Percentiles rank a stretch among this genome's conserved stretches.
Evolutionary conservation across 202 grass and related monocot genomes (phyloP).

Genomic region (Carex arenaria): DNA sequence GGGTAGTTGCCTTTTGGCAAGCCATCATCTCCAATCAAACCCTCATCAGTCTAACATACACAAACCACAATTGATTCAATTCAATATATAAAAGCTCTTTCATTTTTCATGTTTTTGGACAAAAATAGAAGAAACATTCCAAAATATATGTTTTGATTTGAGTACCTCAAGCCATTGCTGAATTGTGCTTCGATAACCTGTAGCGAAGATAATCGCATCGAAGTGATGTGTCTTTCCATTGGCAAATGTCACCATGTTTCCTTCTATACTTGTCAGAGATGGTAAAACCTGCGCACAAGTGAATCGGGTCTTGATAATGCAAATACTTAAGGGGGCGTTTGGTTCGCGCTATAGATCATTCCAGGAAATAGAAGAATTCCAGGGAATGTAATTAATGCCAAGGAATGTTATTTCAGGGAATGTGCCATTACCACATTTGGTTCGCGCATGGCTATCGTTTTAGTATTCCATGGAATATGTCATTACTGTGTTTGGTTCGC

Average conservation of each 20-base stretch:
- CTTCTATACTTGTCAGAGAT: slow-evolving; percentile 31
- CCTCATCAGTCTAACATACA: slow-evolving; percentile 38
- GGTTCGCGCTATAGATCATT: no score
- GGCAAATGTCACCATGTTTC: slow-evolving; percentile 48
- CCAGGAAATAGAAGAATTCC: no score
- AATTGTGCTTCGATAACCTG: slow-evolving; percentile 59
- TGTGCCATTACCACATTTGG: no score
- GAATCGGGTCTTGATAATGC: background rate
- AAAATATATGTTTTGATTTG: background rate
- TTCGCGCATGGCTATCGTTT: no score
- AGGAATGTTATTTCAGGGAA: no score
- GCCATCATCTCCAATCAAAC: slow-evolving; percentile 57
- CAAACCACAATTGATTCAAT: background rate
- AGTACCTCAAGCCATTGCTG: slow-evolving; percentile 55
- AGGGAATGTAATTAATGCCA: no score
- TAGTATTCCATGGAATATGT: no score
- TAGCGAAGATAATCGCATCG: slow-evolving; percentile 69
- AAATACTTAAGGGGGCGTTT: no score
- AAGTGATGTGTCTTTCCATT: slow-evolving; percentile 40
- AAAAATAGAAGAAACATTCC: background rate
- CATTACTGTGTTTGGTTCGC: no score
- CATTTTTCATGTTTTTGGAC: background rate
- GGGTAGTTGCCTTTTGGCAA: slow-evolving; percentile 46
- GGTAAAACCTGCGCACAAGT: slow-evolving; percentile 37
- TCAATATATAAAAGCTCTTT: background rate